Conservation (phyloP, 2,329 filamentous ascomycete genomes). For the Aurifilum marmelostoma region DNA sequence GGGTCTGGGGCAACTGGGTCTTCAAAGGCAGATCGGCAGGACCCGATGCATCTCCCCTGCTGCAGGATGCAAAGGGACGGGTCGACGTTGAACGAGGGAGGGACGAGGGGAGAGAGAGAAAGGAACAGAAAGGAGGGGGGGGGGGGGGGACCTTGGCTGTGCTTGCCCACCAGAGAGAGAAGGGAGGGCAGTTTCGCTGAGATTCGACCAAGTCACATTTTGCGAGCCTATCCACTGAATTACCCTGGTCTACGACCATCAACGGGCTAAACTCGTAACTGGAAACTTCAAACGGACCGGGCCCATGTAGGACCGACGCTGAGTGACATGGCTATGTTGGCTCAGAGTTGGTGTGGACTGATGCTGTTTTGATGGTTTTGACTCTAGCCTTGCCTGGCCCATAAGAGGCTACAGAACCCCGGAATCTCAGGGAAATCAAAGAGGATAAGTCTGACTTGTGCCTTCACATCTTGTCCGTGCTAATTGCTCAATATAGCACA, state of each 20-base stretch:
- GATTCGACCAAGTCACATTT: background rate
- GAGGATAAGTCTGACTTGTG: background rate
- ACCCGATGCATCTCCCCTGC: slow-evolving; percentile 20
- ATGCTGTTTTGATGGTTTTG: background rate
- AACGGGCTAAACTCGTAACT: background rate
- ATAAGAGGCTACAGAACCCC: background rate
- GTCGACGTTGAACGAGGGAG: background rate
- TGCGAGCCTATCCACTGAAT: background rate
- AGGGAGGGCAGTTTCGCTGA: background rate
- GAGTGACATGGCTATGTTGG: background rate
- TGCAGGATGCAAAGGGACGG: slow-evolving; percentile 12
- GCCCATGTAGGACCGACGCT: background rate
- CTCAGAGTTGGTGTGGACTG: background rate
- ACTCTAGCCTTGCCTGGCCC: background rate
- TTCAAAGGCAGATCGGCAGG: slow-evolving; percentile 26
- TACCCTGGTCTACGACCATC: background rate
- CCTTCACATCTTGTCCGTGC: background rate
- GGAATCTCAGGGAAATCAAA: background rate
- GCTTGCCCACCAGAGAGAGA: background rate
- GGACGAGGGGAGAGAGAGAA: background rate
- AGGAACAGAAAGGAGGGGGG: too few species aligned
- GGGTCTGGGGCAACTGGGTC: slow-evolving; percentile 11
- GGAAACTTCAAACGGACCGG: background rate
- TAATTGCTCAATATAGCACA: background rate
- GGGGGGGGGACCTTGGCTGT: background rate